Evolutionary conservation across 1,139 yeast genomes (phyloP).

Genomic region (Fermentozyma sake): DNA sequence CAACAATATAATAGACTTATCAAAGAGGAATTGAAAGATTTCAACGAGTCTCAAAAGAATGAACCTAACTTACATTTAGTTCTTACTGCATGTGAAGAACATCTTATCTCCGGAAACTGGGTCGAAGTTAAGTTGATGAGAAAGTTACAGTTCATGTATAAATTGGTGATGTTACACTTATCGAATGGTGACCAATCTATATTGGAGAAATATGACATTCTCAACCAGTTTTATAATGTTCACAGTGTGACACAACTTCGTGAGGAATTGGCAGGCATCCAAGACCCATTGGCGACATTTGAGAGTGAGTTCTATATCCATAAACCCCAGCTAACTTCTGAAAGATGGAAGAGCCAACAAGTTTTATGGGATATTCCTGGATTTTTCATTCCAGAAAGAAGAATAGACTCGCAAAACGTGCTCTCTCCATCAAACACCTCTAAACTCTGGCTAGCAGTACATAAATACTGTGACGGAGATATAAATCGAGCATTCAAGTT

Average conservation of each 20-base stretch:
- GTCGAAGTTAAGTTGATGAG: slow-evolving; percentile 21
- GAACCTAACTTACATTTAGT: slow-evolving; percentile 12
- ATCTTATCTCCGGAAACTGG: slow-evolving; percentile 29
- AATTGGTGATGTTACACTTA: slow-evolving; percentile 16
- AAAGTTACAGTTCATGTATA: slow-evolving; percentile 23
- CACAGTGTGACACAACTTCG: slow-evolving; percentile 6
- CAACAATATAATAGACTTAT: slow-evolving; percentile 16
- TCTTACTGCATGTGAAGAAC: slow-evolving; percentile 24
- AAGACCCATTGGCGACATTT: slow-evolving; percentile 3
- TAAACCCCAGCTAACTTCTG: slow-evolving; percentile 2
- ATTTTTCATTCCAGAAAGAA: slow-evolving; percentile 24
- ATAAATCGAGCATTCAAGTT: slow-evolving; percentile 17
- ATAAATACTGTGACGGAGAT: slow-evolving; percentile 14
- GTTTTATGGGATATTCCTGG: slow-evolving; percentile 15
- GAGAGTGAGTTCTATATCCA: slow-evolving; percentile 1
- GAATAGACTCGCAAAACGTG: slow-evolving; percentile 16
- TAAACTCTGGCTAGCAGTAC: slow-evolving; percentile 15
- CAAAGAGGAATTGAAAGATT: slow-evolving; percentile 11
- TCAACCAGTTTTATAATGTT: slow-evolving; percentile 28
- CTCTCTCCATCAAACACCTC: slow-evolving; percentile 14
- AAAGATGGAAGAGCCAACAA: slow-evolving; percentile 7
- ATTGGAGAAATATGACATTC: slow-evolving; percentile 15
- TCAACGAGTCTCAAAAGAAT: too few relatives aligned
- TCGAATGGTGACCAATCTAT: slow-evolving; percentile 13
- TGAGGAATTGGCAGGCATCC: slow-evolving; percentile 8